These are phyloP conservation scores for Mycosarcoma mackinlayi DNA, from an alignment of 1,284 basidiomycete species.

Conservation along the genomic window DNA sequence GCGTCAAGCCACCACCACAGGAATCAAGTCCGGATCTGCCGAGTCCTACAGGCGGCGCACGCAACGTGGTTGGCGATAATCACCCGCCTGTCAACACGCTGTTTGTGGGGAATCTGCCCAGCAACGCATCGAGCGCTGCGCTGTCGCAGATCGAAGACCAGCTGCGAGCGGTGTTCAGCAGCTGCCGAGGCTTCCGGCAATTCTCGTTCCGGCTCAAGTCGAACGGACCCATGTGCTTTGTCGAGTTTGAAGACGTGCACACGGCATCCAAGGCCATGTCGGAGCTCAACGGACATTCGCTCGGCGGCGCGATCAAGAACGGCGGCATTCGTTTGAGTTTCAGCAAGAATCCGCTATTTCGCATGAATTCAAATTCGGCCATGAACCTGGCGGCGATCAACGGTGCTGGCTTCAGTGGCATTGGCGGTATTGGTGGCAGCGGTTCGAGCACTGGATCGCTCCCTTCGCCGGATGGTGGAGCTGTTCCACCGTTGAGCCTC, in stretches of 20 bases:
- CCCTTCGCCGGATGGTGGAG: conserved; percentile 5
- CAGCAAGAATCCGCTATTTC: conserved; percentile 60
- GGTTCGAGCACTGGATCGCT: conserved; percentile 20
- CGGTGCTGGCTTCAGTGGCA: conserved; percentile 9
- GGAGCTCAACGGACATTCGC: conserved; percentile 88
- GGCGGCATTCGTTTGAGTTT: conserved; percentile 94
- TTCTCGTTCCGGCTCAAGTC: conserved; percentile 94
- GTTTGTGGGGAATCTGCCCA: conserved; percentile 61
- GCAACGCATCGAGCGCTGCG: conserved; percentile 45
- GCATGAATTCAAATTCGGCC: conserved; percentile 52
- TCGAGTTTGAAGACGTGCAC: conserved; percentile 87
- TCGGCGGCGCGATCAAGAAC: conserved; percentile 85
- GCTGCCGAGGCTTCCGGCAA: conserved; percentile 85
- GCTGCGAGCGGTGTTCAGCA: conserved; percentile 81
- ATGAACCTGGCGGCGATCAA: conserved; percentile 27
- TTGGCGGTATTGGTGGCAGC: conserved; percentile 11
- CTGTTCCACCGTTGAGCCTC: conserved; percentile 26
- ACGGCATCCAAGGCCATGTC: conserved; percentile 85
- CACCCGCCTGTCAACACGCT: conserved; percentile 61
- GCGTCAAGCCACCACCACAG: conserved; percentile 20
- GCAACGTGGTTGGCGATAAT: conserved; percentile 54
- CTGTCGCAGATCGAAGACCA: conserved; percentile 83
- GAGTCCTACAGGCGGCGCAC: conserved; percentile 45
- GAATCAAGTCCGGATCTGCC: conserved; percentile 40
- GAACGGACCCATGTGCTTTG: conserved; percentile 95